Evolutionary conservation across 345 rosid species (phyloP).

Genomic region (Hirschfeldia incana): DNA sequence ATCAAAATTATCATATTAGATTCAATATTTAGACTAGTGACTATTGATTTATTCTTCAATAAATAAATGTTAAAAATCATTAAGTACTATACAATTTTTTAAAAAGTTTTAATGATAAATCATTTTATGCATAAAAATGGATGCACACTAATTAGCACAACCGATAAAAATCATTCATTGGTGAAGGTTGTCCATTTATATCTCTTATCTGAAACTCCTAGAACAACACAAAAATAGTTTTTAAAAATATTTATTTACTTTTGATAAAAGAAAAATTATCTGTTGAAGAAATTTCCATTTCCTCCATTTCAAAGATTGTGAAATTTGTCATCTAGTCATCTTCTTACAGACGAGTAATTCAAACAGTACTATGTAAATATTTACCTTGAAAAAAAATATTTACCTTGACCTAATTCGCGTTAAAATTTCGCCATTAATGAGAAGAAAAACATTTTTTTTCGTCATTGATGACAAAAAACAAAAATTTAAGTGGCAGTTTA

Average conservation of each 20-base stretch:
- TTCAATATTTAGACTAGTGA: background rate
- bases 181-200: background rate
- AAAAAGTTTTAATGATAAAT: background rate
- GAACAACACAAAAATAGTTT: background rate
- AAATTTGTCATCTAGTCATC: background rate
- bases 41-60: background rate
- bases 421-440: background rate
- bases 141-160: background rate
- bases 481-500: slow-evolving; percentile 1
- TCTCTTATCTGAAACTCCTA: background rate
- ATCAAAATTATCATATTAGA: background rate
- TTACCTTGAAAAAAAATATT: too few species aligned
- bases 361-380: background rate
- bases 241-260: too few species aligned
- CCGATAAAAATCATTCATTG: background rate
- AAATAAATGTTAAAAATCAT: background rate
- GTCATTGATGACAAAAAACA: too few species aligned
- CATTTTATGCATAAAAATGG: too few species aligned
- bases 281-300: background rate
- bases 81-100: background rate
- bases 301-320: background rate
- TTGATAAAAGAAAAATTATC: too few species aligned
- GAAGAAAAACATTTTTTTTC: background rate
- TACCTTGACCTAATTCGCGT: background rate
- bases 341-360: background rate